Evolutionary conservation across 495 filamentous ascomycete species (phyloP), one percentile per base, ranked within the genome.

Genomic region (Penicillium verhagenii): DNA sequence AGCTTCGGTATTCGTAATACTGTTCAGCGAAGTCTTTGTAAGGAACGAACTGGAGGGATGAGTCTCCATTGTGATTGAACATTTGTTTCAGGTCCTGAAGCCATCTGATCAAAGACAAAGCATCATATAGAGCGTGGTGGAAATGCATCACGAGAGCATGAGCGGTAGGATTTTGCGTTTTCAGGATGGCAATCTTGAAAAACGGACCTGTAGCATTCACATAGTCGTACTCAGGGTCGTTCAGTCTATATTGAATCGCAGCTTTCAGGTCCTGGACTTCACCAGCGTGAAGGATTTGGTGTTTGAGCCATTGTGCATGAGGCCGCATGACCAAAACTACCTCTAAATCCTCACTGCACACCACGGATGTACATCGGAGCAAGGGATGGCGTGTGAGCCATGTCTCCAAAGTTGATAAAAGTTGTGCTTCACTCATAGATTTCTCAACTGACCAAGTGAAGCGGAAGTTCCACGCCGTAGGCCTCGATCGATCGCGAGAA

Each of bases 81-180:
- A 48, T 8, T 18, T 48, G 4, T 9, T 23, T 33, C 0, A 48
- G 26, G 21, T 45, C 42, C 14, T 45, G 13, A 28, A 47, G 28
- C 55, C 55, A 57, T 18, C 39, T 38, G 11, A 25, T 14, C 24
- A 57, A 18, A 6, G 38, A 43, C 11, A 47, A 16, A 1, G 29
- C 55, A 42, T 57, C 55, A 23, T 47, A 47, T 7, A 57, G 52
- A 16, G 21, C 16, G 18, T 57, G 55, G 33, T 57, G 49, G 2
- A 44, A 20, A 24, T 57, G 55, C 25, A 57, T 18, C 19, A 57
- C 21, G 23, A 57, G 18, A 7, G 40, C 55, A 11, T 24, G 16
- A n/a, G 16, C 39, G 2, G 48, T 28, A 4, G 48, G 20, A 39
- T 39, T 21, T 2, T 31, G 14, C 29, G 39, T 16, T 10, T 11